Evolutionary conservation across 164 flowering plant genomes (phyloP).

Genomic region (Stephania cephalantha): DNA sequence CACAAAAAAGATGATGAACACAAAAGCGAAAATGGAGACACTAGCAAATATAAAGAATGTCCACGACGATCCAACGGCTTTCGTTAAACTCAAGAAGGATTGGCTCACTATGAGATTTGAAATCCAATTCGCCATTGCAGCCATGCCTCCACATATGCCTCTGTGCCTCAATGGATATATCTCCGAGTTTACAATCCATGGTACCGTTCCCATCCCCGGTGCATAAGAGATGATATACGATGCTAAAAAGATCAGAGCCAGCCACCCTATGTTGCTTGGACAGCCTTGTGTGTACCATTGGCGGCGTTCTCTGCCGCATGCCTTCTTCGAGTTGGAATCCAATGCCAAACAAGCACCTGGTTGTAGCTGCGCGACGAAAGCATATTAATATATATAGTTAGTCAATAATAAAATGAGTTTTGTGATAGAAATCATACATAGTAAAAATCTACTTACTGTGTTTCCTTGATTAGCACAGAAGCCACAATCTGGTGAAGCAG

Average conservation of each 20-base stretch:
- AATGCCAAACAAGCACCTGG: conserved; percentile 71
- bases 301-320: conserved; percentile 34
- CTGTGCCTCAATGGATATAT: conserved; percentile 73
- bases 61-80: conserved; percentile 52
- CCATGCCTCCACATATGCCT: conserved; percentile 77
- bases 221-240: conserved; percentile 61
- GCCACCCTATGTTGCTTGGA: conserved; percentile 53
- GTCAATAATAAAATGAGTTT: background rate
- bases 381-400: background rate
- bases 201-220: conserved; percentile 86
- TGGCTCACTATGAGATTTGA: conserved; percentile 64
- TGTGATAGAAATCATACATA: background rate
- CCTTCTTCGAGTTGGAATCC: conserved; percentile 3
- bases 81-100: conserved; percentile 48
- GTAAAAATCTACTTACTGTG: conserved; percentile 20
- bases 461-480: conserved; percentile 44
- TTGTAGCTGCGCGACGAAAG: conserved; percentile 30
- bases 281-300: conserved; percentile 68
- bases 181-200: conserved; percentile 86
- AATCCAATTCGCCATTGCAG: conserved; percentile 73
- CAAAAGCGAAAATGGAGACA: conserved; percentile 31
- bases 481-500: conserved; percentile 39
- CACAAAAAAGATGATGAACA: conserved; percentile 34
- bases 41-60: conserved; percentile 66
- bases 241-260: background rate